phyloP scores from a whole-genome alignment of 202 grass and related monocot species.

The Saccharum hybrid region DNA sequence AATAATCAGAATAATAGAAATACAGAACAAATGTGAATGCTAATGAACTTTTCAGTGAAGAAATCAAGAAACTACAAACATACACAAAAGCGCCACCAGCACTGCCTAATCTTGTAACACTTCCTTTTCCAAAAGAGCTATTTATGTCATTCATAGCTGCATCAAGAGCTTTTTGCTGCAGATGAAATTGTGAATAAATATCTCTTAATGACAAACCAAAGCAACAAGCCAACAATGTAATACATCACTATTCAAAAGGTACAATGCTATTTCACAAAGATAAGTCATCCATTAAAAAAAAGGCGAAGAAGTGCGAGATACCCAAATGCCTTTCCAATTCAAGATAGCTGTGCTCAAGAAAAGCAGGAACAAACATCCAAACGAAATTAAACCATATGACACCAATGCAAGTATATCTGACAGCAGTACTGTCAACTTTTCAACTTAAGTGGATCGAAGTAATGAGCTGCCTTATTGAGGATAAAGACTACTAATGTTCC shows the following conservation, averaged over 20 bases:
- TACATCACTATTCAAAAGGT: conserved; percentile 5
- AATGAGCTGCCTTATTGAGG: not conserved
- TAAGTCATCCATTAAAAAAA: not conserved
- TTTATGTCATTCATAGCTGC: conserved; percentile 99
- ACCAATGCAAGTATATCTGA: not conserved
- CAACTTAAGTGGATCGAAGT: not conserved
- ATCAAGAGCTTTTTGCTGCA: conserved; percentile 92
- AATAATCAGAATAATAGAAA: conserved; percentile 35
- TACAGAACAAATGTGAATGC: conserved; percentile 27
- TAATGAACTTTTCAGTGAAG: conserved; percentile 12
- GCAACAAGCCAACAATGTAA: conserved; percentile 5
- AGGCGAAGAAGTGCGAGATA: not conserved
- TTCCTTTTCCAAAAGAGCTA: conserved; percentile 96
- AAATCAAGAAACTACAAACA: conserved; percentile 36
- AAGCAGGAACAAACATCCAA: conserved; percentile 13
- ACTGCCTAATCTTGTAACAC: conserved; percentile 96
- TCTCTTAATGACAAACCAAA: conserved; percentile 40
- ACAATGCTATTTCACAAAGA: not conserved
- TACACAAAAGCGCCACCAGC: conserved; percentile 92
- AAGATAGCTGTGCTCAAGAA: not conserved
- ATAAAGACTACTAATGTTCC: not conserved
- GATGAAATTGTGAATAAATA: conserved; percentile 41
- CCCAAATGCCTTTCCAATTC: conserved; percentile 8
- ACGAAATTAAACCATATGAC: conserved; percentile 9
- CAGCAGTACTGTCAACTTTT: not conserved